Conservation (phyloP, 2,329 filamentous ascomycete species). For the Elsinoe perseae region DNA sequence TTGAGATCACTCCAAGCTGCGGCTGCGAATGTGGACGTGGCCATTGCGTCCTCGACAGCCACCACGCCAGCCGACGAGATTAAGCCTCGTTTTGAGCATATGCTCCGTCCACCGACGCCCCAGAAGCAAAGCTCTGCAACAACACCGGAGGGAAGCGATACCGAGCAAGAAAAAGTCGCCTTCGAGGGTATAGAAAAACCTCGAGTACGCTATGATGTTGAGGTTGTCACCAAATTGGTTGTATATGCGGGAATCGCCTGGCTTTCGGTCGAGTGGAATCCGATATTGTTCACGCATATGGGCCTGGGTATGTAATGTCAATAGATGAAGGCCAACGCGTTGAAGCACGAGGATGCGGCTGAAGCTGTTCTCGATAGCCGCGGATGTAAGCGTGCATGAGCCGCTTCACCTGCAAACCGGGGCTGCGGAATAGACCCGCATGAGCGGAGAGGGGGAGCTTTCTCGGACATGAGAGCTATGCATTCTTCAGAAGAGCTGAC, state of each 20-base stretch:
- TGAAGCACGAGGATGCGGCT: background rate
- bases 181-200: constrained; percentile 79
- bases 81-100: background rate
- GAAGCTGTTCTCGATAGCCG: background rate
- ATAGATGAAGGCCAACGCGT: background rate
- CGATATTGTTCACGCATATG: constrained; percentile 52
- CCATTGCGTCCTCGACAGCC: constrained; percentile 4
- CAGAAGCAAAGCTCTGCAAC: constrained; percentile 17
- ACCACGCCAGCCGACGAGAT: background rate
- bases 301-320: background rate
- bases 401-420: background rate
- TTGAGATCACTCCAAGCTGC: constrained; percentile 24
- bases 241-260: constrained; percentile 87
- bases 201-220: constrained; percentile 92
- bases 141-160: constrained; percentile 30
- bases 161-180: constrained; percentile 52
- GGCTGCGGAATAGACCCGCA: background rate
- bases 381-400: background rate
- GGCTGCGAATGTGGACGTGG: constrained; percentile 1
- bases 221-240: constrained; percentile 92
- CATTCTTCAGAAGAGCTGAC: too few relatives aligned
- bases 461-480: background rate
- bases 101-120: background rate
- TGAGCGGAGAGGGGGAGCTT: background rate
- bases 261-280: constrained; percentile 69